A percentile compares a stretch with the other conserved stretches of the same genome.
phyloP scores from a whole-genome alignment of 345 rosid genomes.

The Arabidopsis thaliana region TAIR10.1 NC_003071.7:1066501-1067000 shows the following conservation, averaged over 20 bases:
- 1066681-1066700: not conserved
- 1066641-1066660: conserved; percentile 9
- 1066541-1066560: conserved; percentile 13
- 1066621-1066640: not conserved
- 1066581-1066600: not conserved
- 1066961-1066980: conserved; percentile 25
- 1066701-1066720: conserved; percentile 51
- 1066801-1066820: conserved; percentile 51
- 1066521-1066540: not conserved
- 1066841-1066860: conserved; percentile 1
- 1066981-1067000: conserved; percentile 13
- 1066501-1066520: not conserved
- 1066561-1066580: not conserved
- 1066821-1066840: conserved; percentile 50
- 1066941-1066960: not conserved
- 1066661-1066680: conserved; percentile 31
- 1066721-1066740: conserved; percentile 50
- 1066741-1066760: conserved; percentile 42
- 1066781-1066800: conserved; percentile 40
- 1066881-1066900: not conserved
- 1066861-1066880: conserved; percentile 3
- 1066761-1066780: conserved; percentile 42
- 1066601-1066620: not conserved
- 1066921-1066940: conserved; percentile 6
- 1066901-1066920: not conserved